A percentile compares a stretch with the other conserved stretches of the same genome.
phyloP scores from a whole-genome alignment of 805 yeast species.

The Starmerella sirachaensis region DNA sequence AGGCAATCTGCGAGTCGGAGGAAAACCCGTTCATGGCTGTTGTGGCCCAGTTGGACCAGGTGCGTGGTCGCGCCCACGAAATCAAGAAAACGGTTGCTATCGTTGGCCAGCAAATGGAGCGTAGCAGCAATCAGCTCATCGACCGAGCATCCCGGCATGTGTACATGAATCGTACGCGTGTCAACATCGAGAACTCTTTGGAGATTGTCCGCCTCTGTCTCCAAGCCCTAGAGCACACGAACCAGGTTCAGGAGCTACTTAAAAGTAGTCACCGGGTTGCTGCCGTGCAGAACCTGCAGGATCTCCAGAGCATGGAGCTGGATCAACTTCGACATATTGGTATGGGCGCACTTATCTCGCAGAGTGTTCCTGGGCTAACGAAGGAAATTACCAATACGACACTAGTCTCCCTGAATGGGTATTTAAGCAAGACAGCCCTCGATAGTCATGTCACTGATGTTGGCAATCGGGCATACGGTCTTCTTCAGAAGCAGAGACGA shows the following conservation, averaged over 20 bases:
- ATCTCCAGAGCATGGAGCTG: slow-evolving; percentile 53
- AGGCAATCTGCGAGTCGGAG: slow-evolving; percentile 47
- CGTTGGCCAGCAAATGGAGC: slow-evolving; percentile 46
- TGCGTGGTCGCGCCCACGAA: slow-evolving; percentile 45
- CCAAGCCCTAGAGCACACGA: slow-evolving; percentile 73
- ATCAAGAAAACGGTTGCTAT: slow-evolving; percentile 44
- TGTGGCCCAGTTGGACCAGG: slow-evolving; percentile 48
- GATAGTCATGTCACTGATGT: slow-evolving; percentile 36
- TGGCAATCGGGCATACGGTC: slow-evolving; percentile 46
- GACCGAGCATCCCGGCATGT: slow-evolving; percentile 28
- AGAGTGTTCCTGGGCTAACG: slow-evolving; percentile 65
- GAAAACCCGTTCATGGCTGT: slow-evolving; percentile 40
- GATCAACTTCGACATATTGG: slow-evolving; percentile 57
- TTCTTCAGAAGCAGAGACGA: slow-evolving; percentile 44
- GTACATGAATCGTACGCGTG: slow-evolving; percentile 26
- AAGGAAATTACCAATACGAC: slow-evolving; percentile 64
- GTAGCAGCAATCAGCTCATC: slow-evolving; percentile 55
- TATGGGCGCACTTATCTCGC: slow-evolving; percentile 60
- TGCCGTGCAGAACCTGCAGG: slow-evolving; percentile 74
- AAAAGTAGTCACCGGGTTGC: slow-evolving; percentile 65
- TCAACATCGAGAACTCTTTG: slow-evolving; percentile 60
- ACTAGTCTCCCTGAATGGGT: slow-evolving; percentile 46
- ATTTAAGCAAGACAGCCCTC: slow-evolving; percentile 32
- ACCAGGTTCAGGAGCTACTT: slow-evolving; percentile 71
- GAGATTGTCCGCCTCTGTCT: slow-evolving; percentile 59